Percentiles rank a stretch among this genome's conserved stretches.
phyloP scores from a whole-genome alignment of 768 basidiomycete genomes.

The Dioszegia aurantiaca region DNA sequence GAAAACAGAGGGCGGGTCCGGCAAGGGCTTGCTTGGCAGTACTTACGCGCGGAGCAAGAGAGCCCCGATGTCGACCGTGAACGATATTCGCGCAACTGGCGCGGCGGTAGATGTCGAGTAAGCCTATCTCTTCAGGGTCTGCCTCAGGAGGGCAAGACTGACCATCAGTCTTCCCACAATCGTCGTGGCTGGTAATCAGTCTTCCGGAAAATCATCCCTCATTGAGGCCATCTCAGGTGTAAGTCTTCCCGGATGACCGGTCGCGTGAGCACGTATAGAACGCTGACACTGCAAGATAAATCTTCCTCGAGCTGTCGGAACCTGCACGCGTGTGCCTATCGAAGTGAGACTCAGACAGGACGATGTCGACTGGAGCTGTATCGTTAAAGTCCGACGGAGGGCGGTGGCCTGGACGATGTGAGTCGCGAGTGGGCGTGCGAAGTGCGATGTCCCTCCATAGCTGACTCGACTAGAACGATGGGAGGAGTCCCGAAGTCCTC shows the following conservation, averaged over 20 bases:
- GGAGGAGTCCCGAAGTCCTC: conserved; percentile 1
- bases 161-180: conserved; percentile 14
- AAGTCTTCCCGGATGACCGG: neutral
- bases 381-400: conserved; percentile 13
- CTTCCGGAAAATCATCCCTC: conserved; percentile 12
- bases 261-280: neutral
- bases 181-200: conserved; percentile 17
- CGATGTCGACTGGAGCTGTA: conserved; percentile 5
- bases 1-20: neutral
- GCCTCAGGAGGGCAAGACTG: neutral
- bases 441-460: neutral
- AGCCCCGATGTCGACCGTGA: conserved; percentile 5
- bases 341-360: conserved; percentile 14
- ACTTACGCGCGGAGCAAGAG: conserved; percentile 13
- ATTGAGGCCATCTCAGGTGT: conserved; percentile 18
- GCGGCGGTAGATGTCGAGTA: conserved; percentile 14
- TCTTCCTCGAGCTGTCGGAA: conserved; percentile 15
- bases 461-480: neutral
- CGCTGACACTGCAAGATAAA: conserved; percentile 6
- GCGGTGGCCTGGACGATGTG: neutral
- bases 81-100: conserved; percentile 12
- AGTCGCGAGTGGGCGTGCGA: neutral
- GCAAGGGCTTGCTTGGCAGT: conserved; percentile 1
- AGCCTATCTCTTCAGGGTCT: neutral
- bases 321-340: conserved; percentile 15